phyloP scores from a whole-genome alignment of 768 basidiomycete genomes.

The Suillus sp. region DNA sequence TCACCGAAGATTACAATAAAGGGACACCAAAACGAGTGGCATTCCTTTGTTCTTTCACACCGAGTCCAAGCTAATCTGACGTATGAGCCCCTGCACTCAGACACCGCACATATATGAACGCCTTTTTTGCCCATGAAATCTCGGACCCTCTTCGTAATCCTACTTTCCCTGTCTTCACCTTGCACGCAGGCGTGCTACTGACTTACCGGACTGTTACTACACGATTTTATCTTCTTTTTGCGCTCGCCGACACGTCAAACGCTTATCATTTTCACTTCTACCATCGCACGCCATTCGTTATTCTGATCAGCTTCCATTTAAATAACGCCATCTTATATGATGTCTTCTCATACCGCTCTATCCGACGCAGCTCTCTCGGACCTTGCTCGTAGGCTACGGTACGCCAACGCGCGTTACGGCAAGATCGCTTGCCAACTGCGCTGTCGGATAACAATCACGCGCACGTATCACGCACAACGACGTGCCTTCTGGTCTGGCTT shows the following conservation, averaged over 20 bases:
- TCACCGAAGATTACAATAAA: constrained; percentile 18
- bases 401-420: constrained; percentile 45
- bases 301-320: constrained; percentile 8
- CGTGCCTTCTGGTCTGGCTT: constrained; percentile 49
- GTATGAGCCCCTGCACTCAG: not conserved
- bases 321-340: constrained; percentile 9
- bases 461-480: constrained; percentile 50
- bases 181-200: constrained; percentile 19
- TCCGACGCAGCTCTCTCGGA: constrained; percentile 32
- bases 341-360: constrained; percentile 17
- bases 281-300: constrained; percentile 7
- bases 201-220: constrained; percentile 12
- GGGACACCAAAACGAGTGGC: constrained; percentile 11
- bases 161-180: not conserved
- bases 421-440: constrained; percentile 43
- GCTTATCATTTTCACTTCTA: not conserved
- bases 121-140: constrained; percentile 4
- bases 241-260: not conserved
- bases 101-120: constrained; percentile 23
- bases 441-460: constrained; percentile 25
- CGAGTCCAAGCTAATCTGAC: constrained; percentile 1
- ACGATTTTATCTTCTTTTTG: constrained; percentile 11
- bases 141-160: constrained; percentile 19
- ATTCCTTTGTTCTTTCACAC: constrained; percentile 12
- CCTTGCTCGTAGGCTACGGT: constrained; percentile 43